These are phyloP conservation scores for Sinapis alba DNA, from an alignment of 441 rosid genomes.

Conservation along the genomic window DNA sequence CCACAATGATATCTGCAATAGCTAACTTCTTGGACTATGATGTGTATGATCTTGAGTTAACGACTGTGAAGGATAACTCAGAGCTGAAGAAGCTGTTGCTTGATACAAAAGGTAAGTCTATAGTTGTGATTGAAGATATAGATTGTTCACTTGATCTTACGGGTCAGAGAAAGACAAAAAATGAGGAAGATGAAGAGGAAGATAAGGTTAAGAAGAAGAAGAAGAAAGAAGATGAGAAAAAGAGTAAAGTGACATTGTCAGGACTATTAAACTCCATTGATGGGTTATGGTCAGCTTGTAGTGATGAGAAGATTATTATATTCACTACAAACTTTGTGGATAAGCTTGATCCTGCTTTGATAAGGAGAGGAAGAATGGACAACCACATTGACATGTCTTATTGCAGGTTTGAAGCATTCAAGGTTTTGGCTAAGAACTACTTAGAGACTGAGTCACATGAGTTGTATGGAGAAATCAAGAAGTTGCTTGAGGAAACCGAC, in stretches of 20 bases:
- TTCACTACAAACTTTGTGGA: constrained; percentile 53
- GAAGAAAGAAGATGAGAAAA: neutral
- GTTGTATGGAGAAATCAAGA: constrained; percentile 26
- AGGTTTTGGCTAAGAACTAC: constrained; percentile 50
- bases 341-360: constrained; percentile 55
- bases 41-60: constrained; percentile 75
- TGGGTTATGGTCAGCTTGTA: constrained; percentile 37
- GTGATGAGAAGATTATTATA: constrained; percentile 46
- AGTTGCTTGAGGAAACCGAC: constrained; percentile 32
- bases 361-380: constrained; percentile 53
- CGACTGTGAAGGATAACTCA: constrained; percentile 66
- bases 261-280: constrained; percentile 32
- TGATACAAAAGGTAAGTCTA: constrained; percentile 60
- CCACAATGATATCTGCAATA: constrained; percentile 81
- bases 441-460: constrained; percentile 39
- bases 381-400: constrained; percentile 50
- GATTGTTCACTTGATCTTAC: constrained; percentile 29
- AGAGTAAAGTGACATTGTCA: constrained; percentile 23
- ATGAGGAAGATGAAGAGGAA: constrained; percentile 18
- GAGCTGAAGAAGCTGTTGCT: constrained; percentile 69
- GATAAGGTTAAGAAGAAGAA: neutral
- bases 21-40: constrained; percentile 74
- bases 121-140: constrained; percentile 58
- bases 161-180: constrained; percentile 15
- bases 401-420: constrained; percentile 47